phyloP scores from a whole-genome alignment of 2,329 filamentous ascomycete species.

The Aspergillus sclerotialis region DNA sequence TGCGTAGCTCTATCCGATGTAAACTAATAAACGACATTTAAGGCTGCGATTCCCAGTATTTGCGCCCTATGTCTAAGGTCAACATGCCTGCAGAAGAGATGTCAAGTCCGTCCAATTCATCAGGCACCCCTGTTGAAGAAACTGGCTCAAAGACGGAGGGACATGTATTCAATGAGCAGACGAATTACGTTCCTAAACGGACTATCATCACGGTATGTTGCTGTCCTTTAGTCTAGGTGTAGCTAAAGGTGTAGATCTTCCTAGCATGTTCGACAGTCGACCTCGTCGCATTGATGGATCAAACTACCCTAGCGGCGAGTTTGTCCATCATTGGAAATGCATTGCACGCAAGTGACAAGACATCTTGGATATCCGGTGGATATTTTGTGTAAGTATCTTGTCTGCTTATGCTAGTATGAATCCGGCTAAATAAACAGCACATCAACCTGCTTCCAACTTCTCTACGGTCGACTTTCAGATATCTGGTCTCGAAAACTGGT shows the following conservation, averaged over 20 bases:
- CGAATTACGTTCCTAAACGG: slow-evolving; percentile 47
- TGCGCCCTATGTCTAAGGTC: too few species aligned
- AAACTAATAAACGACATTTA: too few species aligned
- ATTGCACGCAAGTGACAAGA: slow-evolving; percentile 43
- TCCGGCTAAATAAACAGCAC: slow-evolving; percentile 65
- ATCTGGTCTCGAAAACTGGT: slow-evolving; percentile 55
- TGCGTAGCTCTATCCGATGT: too few species aligned
- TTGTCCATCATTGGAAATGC: slow-evolving; percentile 49
- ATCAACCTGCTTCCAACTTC: slow-evolving; percentile 58
- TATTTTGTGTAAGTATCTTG: slow-evolving; percentile 57
- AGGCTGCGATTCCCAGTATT: too few species aligned
- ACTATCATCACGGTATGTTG: slow-evolving; percentile 45
- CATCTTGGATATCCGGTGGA: slow-evolving; percentile 50
- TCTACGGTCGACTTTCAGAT: slow-evolving; percentile 57
- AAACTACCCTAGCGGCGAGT: slow-evolving; percentile 51
- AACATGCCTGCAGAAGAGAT: too few species aligned
- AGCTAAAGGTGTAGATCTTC: slow-evolving; percentile 42
- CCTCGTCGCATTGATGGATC: slow-evolving; percentile 50
- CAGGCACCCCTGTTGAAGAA: too few species aligned
- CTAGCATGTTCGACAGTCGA: slow-evolving; percentile 51
- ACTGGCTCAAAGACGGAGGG: too few species aligned
- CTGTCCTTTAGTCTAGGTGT: background rate
- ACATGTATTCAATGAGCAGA: slow-evolving; percentile 48
- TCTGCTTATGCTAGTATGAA: slow-evolving; percentile 63
- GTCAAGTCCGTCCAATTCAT: too few species aligned